A percentile compares a stretch with the other conserved stretches of the same genome.
phyloP scores from a whole-genome alignment of 192 early-diverging fungal genomes.

The Podila verticillata region DNA sequence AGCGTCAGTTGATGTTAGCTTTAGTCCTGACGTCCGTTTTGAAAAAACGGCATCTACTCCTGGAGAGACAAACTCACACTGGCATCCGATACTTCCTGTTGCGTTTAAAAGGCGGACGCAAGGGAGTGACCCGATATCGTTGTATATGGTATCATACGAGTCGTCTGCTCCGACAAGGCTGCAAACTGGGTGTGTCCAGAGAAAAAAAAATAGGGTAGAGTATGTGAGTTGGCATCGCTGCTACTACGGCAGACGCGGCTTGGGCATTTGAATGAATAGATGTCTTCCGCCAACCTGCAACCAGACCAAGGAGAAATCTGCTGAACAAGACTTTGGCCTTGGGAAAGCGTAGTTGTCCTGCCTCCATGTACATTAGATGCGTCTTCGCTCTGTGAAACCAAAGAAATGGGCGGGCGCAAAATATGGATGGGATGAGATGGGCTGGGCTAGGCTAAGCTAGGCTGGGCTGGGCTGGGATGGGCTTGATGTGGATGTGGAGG shows the following conservation, averaged over 20 bases:
- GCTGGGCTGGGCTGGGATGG: no score
- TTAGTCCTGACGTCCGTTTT: no score
- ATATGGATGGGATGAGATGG: no score
- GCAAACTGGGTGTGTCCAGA: slow-evolving; percentile 7
- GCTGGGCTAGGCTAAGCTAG: no score
- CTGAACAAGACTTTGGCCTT: slow-evolving; percentile 15
- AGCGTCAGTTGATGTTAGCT: neutral
- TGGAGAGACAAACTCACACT: slow-evolving; percentile 51
- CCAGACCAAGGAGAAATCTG: slow-evolving; percentile 23
- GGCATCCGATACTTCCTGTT: slow-evolving; percentile 66
- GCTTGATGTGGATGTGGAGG: no score
- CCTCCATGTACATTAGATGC: neutral
- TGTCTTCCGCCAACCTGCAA: slow-evolving; percentile 18
- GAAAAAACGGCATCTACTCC: neutral
- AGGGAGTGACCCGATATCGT: slow-evolving; percentile 55
- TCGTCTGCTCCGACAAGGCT: slow-evolving; percentile 17
- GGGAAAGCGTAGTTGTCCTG: neutral
- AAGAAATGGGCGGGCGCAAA: no score
- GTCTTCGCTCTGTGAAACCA: neutral
- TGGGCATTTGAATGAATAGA: neutral
- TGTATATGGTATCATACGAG: slow-evolving; percentile 52
- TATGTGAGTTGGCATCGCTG: neutral
- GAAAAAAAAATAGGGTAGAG: neutral
- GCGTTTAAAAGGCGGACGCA: slow-evolving; percentile 69
- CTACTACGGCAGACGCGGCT: no score